phyloP scores from a whole-genome alignment of 352 stramenopile genomes.

The Phytophthora hibernalis region DNA sequence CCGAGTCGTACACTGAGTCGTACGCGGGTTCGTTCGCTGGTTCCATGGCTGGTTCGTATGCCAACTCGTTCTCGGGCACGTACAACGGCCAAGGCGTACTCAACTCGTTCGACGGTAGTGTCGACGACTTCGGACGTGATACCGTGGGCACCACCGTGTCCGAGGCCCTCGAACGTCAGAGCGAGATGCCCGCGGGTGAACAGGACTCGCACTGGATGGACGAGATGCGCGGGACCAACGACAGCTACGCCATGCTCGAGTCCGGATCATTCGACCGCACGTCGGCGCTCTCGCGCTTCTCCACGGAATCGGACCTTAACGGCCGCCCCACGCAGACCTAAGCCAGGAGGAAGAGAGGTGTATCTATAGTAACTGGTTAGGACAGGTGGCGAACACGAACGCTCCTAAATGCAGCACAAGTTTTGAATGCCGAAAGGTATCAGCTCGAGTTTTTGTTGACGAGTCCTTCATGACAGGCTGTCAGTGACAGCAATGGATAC shows the following conservation, averaged over 20 bases:
- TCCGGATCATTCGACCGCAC: slow-evolving; percentile 74
- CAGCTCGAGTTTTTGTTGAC: background rate
- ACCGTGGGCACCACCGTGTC: slow-evolving; percentile 43
- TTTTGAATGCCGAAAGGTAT: slow-evolving; percentile 32
- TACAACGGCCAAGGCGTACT: slow-evolving; percentile 62
- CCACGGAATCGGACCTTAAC: slow-evolving; percentile 69
- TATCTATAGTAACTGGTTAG: slow-evolving; percentile 62
- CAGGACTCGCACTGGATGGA: slow-evolving; percentile 76
- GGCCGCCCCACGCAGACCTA: slow-evolving; percentile 42
- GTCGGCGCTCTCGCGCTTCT: slow-evolving; percentile 79
- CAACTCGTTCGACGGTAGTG: slow-evolving; percentile 59
- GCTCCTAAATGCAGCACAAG: slow-evolving; percentile 26
- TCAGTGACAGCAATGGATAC: background rate
- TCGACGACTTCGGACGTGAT: slow-evolving; percentile 47
- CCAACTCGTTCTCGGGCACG: slow-evolving; percentile 50
- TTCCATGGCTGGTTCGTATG: slow-evolving; percentile 48
- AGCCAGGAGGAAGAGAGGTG: slow-evolving; percentile 27
- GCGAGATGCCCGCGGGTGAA: slow-evolving; percentile 30
- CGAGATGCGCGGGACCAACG: slow-evolving; percentile 81
- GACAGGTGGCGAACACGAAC: slow-evolving; percentile 16
- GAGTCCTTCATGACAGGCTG: background rate
- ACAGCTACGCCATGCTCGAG: slow-evolving; percentile 88
- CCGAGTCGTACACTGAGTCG: slow-evolving; percentile 66
- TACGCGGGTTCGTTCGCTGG: slow-evolving; percentile 48
- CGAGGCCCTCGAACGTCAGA: slow-evolving; percentile 35